Base-by-base conservation (phyloP, 805 yeast genomes). In the Kazachstania viticola region DNA sequence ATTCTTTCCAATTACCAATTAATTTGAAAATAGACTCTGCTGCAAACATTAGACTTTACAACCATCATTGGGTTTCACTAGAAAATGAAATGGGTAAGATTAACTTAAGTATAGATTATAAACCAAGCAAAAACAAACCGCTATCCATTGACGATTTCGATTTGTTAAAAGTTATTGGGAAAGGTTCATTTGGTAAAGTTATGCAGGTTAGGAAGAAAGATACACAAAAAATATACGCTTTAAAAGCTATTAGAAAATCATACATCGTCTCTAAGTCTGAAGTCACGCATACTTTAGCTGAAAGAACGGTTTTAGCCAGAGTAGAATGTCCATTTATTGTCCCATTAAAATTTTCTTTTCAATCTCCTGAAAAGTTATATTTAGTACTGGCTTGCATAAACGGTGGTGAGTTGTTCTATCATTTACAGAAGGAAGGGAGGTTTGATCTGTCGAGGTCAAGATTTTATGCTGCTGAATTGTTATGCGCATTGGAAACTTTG, bases 131-230 rank as follows among this genome's bases (percentile, higher is more conserved):
- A 41, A 73, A 71, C 51, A 72, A 77, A 41, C 79, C 79, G 30
- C 64, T 91, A 30, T 67, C 84, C 1, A 84, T 91, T 43, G 95
- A 85, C 35, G 95, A 88, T 51, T 88, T 91, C 60, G 95, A 85
- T 47, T 62, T 91, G 32, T 67, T 91, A 44, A 91, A 91, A 58
- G 98, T 91, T 15, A 84, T 91, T 34, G 98, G 98, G 23, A 91
- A 91, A 55, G 98, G 98, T 6, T 85, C 96, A 8, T 91, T 91
- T 55, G 98, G 98, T 32, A 91, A 91, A 60, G 98, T 91, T 33
- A 91, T 91, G 97, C 98, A 91, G 59, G 98, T 91, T 26, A 76
- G 85, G 41, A 91, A 91, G 60, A 83, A 82, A 46, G 98, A 91
- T 57, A 91, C 98, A 3, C 79, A 79, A 42, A 93, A 88, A 54